Evolutionary conservation across 179 eudicot species (phyloP).

Genomic region (Actinidia arguta): DNA sequence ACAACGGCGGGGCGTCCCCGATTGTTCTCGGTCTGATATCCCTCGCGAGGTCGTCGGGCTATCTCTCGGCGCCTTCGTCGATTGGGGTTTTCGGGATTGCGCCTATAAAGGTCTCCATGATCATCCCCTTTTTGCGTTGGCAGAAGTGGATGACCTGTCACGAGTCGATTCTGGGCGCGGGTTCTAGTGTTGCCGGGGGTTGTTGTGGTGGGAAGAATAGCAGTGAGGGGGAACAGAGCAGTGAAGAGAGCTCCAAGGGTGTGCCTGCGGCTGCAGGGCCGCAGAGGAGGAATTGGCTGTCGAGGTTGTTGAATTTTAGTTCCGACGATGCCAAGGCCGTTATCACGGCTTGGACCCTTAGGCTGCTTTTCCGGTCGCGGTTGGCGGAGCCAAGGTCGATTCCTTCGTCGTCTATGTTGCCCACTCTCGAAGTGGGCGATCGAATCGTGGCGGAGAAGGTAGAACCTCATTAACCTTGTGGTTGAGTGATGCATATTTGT

Average conservation of each 20-base stretch:
- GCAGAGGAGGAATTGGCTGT: constrained; percentile 33
- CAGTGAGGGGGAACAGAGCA: constrained; percentile 11
- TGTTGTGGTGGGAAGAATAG: constrained; percentile 57
- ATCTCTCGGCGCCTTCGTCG: constrained; percentile 13
- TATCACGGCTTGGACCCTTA: constrained; percentile 78
- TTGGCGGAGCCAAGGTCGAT: constrained; percentile 88
- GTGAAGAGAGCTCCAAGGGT: constrained; percentile 15
- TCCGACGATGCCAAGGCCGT: constrained; percentile 88
- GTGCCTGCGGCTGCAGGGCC: neutral
- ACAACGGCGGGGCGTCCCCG: constrained; percentile 34
- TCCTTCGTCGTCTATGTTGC: constrained; percentile 83
- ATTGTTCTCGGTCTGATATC: constrained; percentile 46
- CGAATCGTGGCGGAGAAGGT: constrained; percentile 94
- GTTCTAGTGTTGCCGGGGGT: constrained; percentile 31
- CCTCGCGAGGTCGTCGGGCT: constrained; percentile 47
- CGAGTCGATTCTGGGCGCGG: constrained; percentile 39
- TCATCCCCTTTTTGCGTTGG: constrained; percentile 63
- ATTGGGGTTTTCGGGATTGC: constrained; percentile 54
- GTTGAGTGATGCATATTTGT: neutral
- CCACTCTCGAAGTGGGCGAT: constrained; percentile 89
- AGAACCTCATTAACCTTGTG: neutral
- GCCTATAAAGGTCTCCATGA: constrained; percentile 49
- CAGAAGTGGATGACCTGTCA: constrained; percentile 81
- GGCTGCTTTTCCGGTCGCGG: constrained; percentile 62
- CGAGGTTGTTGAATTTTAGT: constrained; percentile 41